These are phyloP conservation scores for Sordariomycetes sp. DNA, from an alignment of 2,329 filamentous ascomycete species.

Conservation along the genomic window DNA sequence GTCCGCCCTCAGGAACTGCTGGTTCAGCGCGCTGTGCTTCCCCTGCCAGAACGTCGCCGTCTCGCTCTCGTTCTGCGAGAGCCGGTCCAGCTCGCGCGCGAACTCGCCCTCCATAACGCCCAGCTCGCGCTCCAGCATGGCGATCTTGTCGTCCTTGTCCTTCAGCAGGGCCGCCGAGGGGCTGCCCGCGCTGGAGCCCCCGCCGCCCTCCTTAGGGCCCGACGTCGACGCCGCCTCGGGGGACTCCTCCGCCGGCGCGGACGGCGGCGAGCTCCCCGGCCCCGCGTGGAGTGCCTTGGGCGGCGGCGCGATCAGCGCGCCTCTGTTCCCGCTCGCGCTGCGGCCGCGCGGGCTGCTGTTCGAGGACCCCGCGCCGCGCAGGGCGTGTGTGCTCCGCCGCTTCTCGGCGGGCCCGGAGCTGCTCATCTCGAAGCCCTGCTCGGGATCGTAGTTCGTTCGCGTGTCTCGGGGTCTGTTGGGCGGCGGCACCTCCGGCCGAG, in stretches of 20 bases:
- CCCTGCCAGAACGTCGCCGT: constrained; percentile 46
- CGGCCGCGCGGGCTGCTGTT: not conserved
- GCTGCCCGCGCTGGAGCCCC: not conserved
- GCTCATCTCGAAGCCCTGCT: constrained; percentile 10
- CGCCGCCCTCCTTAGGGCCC: not conserved
- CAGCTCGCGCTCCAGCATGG: constrained; percentile 40
- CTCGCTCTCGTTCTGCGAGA: constrained; percentile 43
- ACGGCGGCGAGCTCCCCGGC: not conserved
- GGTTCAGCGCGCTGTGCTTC: constrained; percentile 40
- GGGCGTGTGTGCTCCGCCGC: constrained; percentile 1
- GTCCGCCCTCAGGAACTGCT: constrained; percentile 40
- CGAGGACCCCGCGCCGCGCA: not conserved
- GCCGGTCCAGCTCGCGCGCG: constrained; percentile 37
- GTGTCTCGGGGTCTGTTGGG: constrained; percentile 1
- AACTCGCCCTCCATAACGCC: constrained; percentile 42
- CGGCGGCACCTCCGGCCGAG: not conserved
- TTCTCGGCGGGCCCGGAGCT: constrained; percentile 9
- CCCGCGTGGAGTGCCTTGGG: constrained; percentile 1
- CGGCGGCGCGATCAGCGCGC: constrained; percentile 4
- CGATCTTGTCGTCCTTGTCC: constrained; percentile 34
- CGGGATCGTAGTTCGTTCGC: constrained; percentile 1
- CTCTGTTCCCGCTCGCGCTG: not conserved
- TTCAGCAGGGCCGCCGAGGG: not conserved
- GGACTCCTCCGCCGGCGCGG: not conserved
- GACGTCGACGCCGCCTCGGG: not conserved